Evolutionary conservation across 805 yeast species (phyloP), one percentile per base, ranked within the genome.

Genomic region (Metschnikowia gruessii): DNA sequence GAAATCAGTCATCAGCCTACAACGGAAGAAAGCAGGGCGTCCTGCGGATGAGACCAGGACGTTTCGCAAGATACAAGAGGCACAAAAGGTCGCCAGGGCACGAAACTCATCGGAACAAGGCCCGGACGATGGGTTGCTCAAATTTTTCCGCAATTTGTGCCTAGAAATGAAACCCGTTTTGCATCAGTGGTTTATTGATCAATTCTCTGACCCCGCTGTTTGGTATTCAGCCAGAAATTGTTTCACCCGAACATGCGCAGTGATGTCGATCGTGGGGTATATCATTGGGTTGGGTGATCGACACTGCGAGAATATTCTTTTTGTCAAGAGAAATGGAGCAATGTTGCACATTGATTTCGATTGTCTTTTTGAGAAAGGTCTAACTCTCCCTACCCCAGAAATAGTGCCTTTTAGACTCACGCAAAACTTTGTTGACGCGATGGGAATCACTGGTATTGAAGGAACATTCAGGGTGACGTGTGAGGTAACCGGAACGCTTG

Each of bases 261-360:
- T 92, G 0, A 94, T 95, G 99, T 90, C 97, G 0, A 89, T 94
- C 73, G 96, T 92, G 4, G 99, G 99, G 0, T 88, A 87, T 61
- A 81, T 94, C 38, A 73, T 94, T 22, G 99, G 99, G 8, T 74
- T 94, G 41, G 99, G 99, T 19, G 99, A 94, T 65, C 75, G 99
- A 33, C 99, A 94, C 62, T 86, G 96, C 55, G 99, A 94, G 60
- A 94, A 94, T 59, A 80, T 94, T 17, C 66, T 94, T 45, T 69
- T 92, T 32, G 77, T 83, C 56, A 83, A 84, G 50, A 77, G 74
- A 35, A 77, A 83, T 3, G 99, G 99, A 1, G 81, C 81, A 8
- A 80, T 89, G 0, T 66, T 94, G 51, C 99, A 94, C 63, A 97
- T 94, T 45, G 99, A 95, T 66, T 94, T 94, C 64, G 98, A 95